These are phyloP conservation scores for Phytophthora citrophthora DNA, from an alignment of 352 stramenopile genomes.

Conservation along the genomic window DNA sequence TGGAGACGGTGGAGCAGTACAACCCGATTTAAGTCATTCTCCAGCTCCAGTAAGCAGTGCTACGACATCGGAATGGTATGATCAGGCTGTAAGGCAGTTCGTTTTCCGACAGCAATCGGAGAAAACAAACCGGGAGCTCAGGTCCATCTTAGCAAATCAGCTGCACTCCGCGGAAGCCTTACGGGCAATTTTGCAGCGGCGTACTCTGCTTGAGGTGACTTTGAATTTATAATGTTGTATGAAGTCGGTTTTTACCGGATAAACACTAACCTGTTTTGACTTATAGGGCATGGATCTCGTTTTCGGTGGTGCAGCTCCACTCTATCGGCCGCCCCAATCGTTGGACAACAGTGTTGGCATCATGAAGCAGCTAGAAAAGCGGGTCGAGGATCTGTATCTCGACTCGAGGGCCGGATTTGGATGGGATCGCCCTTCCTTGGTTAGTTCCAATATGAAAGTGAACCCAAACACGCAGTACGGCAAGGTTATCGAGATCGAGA, in stretches of 20 bases:
- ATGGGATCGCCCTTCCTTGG: constrained; percentile 16
- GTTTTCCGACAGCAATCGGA: constrained; percentile 23
- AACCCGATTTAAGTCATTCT: neutral
- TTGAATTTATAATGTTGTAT: neutral
- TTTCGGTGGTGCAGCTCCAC: constrained; percentile 3
- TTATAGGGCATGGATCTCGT: constrained; percentile 25
- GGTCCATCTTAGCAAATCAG: constrained; percentile 21
- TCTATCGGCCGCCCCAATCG: constrained; percentile 1
- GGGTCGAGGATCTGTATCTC: constrained; percentile 12
- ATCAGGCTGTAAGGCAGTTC: constrained; percentile 9
- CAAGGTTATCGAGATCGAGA: constrained; percentile 30
- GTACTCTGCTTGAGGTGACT: constrained; percentile 4
- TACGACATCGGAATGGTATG: constrained; percentile 9
- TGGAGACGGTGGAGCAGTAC: neutral
- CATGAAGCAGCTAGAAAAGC: constrained; percentile 14
- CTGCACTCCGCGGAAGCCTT: constrained; percentile 3
- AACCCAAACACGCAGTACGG: constrained; percentile 23
- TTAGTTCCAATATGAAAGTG: constrained; percentile 22
- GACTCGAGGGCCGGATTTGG: constrained; percentile 9
- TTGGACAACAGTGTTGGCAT: constrained; percentile 9
- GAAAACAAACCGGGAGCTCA: constrained; percentile 17
- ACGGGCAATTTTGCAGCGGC: constrained; percentile 9
- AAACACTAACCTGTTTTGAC: neutral
- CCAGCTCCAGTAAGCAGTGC: too few relatives aligned
- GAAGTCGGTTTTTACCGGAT: neutral